Base-by-base conservation (phyloP, 805 yeast species). In the Suhomyces pyralidae region DNA sequence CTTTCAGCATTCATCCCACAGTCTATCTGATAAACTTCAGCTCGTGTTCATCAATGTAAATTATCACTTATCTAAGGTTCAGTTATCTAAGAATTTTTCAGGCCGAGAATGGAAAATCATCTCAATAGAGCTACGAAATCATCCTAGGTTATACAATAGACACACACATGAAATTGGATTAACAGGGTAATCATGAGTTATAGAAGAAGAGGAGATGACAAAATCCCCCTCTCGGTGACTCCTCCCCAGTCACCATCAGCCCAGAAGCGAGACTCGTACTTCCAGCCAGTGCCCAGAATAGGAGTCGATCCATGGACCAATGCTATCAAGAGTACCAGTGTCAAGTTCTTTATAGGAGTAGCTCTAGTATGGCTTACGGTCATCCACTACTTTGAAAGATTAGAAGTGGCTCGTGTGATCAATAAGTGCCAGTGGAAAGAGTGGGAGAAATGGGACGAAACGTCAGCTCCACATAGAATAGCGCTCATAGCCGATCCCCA, bases 401-500 rank as follows among this genome's bases (percentile, higher is more conserved):
- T 59, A 6, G 59, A 66, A n/a, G 70, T 67, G 4, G 59, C 55
- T 7, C 40, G 49, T 40, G 63, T 66, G 9, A 55, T 71, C 19
- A 54, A 51, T 2, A 55, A 54, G 30, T 74, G 78, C 50, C 58
- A 68, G 5, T 91, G 97, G 97, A 61, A 68, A 2, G 65, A 64
- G 0, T 87, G 93, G 92, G 90, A 85, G 58, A 45, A 67, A 4
- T 84, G 90, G 89, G 34, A 65, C 5, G 12, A 26, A 26, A 55
- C 61, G 3, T 62, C 63, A 2, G 55, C 54, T 1, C 78, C 82
- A 1, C 82, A 81, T 61, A 67, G 82, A 52, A 74, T 88, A 6
- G 73, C 69, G 2, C 26, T 94, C 10, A 77, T 90, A 34, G 98
- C 97, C 0, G 99, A 94, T 64, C 99, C 99, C 0, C 99, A 94